Percentiles rank a stretch among this genome's conserved stretches.
Evolutionary conservation across 768 basidiomycete species (phyloP).

Genomic region (Tricholoma sp.): DNA sequence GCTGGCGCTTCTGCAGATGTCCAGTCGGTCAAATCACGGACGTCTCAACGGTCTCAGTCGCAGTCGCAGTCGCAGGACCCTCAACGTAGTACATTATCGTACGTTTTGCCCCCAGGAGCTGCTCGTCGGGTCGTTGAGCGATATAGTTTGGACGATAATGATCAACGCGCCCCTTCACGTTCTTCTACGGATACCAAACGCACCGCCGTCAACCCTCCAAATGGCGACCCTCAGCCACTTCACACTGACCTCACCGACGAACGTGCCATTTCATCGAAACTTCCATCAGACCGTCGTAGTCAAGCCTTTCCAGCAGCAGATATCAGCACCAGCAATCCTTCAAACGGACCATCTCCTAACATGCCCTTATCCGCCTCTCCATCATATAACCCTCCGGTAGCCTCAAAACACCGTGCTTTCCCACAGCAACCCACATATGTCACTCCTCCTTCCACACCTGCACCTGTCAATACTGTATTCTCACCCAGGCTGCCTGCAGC

Average conservation of each 20-base stretch:
- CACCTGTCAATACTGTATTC: conserved; percentile 58
- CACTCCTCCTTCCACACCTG: conserved; percentile 47
- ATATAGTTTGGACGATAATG: conserved; percentile 46
- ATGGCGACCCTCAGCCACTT: conserved; percentile 18
- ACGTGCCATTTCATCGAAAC: conserved; percentile 21
- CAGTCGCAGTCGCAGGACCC: conserved; percentile 33
- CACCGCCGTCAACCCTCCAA: conserved; percentile 23
- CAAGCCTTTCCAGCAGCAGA: conserved; percentile 27
- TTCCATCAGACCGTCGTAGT: conserved; percentile 41
- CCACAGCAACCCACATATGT: conserved; percentile 78
- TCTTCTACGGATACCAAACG: conserved; percentile 29
- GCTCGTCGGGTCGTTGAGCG: conserved; percentile 46
- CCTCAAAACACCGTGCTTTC: conserved; percentile 61
- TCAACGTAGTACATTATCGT: conserved; percentile 35
- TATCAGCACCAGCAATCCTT: conserved; percentile 22
- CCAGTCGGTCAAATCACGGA: conserved; percentile 22
- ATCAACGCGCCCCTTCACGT: conserved; percentile 29
- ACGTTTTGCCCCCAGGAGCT: conserved; percentile 38
- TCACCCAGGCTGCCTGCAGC: conserved; percentile 49
- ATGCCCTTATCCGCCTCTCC: conserved; percentile 58
- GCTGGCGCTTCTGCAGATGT: conserved; percentile 25
- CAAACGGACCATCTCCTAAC: conserved; percentile 27
- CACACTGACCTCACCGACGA: conserved; percentile 14
- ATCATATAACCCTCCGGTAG: conserved; percentile 58
- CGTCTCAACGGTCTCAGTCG: conserved; percentile 27